phyloP scores from a whole-genome alignment of 2,329 filamentous ascomycete genomes.

The Aphanoascus verrucosus region DNA sequence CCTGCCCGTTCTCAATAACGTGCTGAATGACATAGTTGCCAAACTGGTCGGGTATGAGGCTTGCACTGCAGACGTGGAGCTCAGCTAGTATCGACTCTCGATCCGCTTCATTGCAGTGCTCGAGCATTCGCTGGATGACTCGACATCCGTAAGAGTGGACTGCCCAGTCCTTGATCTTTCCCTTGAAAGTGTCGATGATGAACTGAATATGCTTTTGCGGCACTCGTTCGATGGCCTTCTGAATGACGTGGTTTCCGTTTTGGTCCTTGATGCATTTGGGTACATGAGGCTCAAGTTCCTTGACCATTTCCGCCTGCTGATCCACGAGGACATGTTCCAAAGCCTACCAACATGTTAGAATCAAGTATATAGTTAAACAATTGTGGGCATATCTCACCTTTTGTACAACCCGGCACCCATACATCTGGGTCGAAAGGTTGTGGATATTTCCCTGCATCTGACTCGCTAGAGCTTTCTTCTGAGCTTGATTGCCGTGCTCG shows the following conservation, averaged over 20 bases:
- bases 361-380: not conserved
- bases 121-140: constrained; percentile 84
- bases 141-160: constrained; percentile 80
- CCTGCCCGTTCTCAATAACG: constrained; percentile 66
- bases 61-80: constrained; percentile 59
- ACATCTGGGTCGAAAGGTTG: constrained; percentile 73
- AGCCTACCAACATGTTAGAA: constrained; percentile 44
- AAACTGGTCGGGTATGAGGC: constrained; percentile 73
- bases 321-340: constrained; percentile 85
- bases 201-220: constrained; percentile 71
- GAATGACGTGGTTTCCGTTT: constrained; percentile 93
- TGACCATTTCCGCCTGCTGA: constrained; percentile 73
- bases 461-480: constrained; percentile 76
- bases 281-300: constrained; percentile 69
- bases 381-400: constrained; percentile 48
- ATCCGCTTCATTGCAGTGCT: constrained; percentile 64
- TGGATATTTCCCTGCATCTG: constrained; percentile 81
- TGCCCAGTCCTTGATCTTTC: constrained; percentile 62
- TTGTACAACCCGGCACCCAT: constrained; percentile 90
- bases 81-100: constrained; percentile 64
- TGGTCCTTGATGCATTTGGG: constrained; percentile 70
- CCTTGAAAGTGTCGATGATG: constrained; percentile 69
- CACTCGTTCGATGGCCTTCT: constrained; percentile 78
- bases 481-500: constrained; percentile 84
- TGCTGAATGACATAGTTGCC: constrained; percentile 97